A percentile compares a stretch with the other conserved stretches of the same genome.
These are phyloP conservation scores for Malus asiatica DNA, from an alignment of 306 rosid species.

Conservation along the genomic window DNA sequence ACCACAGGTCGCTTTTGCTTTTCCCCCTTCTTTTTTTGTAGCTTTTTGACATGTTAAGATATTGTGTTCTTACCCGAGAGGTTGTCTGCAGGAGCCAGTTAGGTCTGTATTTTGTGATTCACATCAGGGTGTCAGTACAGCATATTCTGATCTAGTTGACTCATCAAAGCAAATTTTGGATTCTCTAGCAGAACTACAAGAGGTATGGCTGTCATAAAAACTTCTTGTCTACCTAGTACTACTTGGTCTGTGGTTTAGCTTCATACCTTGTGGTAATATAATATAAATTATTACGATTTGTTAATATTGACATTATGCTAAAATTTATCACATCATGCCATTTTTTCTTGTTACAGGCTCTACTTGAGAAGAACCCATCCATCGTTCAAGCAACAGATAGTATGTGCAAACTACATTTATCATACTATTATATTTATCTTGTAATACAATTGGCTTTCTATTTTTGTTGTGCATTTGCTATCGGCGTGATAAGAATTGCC, in stretches of 20 bases:
- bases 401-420: constrained; percentile 18
- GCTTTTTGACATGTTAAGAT: constrained; percentile 10
- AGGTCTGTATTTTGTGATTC: constrained; percentile 54
- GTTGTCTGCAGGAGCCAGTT: constrained; percentile 58
- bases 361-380: constrained; percentile 58
- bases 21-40: constrained; percentile 1
- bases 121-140: constrained; percentile 46
- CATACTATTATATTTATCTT: neutral
- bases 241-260: neutral
- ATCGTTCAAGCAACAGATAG: constrained; percentile 46
- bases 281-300: neutral
- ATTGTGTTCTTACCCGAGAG: constrained; percentile 7
- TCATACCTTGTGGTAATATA: neutral
- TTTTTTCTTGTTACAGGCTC: constrained; percentile 49
- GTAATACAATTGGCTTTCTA: neutral
- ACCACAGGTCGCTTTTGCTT: constrained; percentile 55
- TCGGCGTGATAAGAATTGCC: neutral
- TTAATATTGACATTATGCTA: neutral
- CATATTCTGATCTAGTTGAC: constrained; percentile 53
- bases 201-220: constrained; percentile 38
- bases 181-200: constrained; percentile 73
- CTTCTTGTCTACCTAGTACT: neutral
- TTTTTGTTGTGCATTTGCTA: neutral
- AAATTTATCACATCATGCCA: neutral
- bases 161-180: constrained; percentile 67